These are phyloP conservation scores for Melanomma pulvis-pyrius DNA, from an alignment of 495 filamentous ascomycete genomes.

Conservation along the genomic window DNA sequence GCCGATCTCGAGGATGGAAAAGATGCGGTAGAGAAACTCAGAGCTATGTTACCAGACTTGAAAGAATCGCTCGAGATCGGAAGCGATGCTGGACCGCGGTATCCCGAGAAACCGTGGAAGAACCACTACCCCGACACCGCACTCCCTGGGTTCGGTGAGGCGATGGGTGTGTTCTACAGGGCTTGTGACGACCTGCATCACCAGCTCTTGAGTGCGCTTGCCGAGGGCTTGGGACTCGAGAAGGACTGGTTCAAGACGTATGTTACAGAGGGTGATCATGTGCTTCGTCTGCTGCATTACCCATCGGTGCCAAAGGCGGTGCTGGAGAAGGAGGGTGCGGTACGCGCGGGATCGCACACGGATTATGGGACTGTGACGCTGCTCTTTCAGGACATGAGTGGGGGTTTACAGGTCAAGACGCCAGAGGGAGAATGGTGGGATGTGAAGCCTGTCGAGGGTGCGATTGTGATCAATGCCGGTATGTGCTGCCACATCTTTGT, in stretches of 20 bases:
- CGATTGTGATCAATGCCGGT: conserved; percentile 22
- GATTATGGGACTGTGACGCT: conserved; percentile 24
- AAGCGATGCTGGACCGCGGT: conserved; percentile 6
- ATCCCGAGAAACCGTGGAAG: conserved; percentile 2
- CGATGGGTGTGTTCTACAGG: conserved; percentile 7
- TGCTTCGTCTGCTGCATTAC: conserved; percentile 18
- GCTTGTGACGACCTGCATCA: conserved; percentile 16
- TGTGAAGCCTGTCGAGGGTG: conserved; percentile 14
- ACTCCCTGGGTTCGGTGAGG: conserved; percentile 12
- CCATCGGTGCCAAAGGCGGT: conserved; percentile 7
- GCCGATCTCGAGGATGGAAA: not conserved
- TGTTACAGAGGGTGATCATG: conserved; percentile 15
- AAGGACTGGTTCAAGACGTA: conserved; percentile 20
- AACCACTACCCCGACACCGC: conserved; percentile 17
- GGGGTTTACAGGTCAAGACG: conserved; percentile 11
- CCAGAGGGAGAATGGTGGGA: conserved; percentile 15
- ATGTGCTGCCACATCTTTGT: not conserved
- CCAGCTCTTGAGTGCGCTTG: conserved; percentile 12
- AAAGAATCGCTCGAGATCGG: conserved; percentile 21
- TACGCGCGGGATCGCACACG: conserved; percentile 9
- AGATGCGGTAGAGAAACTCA: conserved; percentile 13
- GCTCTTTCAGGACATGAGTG: conserved; percentile 20
- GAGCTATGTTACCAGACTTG: conserved; percentile 9
- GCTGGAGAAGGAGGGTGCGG: conserved; percentile 1
- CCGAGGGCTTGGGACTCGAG: conserved; percentile 11